phyloP scores from a whole-genome alignment of 345 rosid species.

The Eucalyptus pauciflora region DNA sequence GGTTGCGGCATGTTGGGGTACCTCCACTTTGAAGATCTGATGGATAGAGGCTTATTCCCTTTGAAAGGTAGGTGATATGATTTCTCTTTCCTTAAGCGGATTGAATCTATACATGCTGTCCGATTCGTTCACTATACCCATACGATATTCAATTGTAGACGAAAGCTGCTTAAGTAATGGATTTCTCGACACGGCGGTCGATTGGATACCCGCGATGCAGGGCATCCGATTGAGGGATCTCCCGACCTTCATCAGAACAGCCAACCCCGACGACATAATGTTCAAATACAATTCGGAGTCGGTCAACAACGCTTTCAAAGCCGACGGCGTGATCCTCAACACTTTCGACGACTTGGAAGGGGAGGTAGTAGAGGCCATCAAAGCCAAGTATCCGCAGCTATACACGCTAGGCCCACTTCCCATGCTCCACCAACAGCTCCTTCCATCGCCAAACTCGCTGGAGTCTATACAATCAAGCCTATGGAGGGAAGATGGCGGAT shows the following conservation, averaged over 20 bases:
- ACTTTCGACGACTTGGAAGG: constrained; percentile 20
- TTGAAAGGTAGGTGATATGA: constrained; percentile 2
- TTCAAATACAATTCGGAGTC: neutral
- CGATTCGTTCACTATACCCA: neutral
- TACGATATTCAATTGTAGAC: neutral
- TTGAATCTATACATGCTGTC: neutral
- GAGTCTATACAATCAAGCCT: neutral
- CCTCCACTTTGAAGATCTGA: neutral
- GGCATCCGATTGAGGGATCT: constrained; percentile 22
- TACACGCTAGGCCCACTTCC: constrained; percentile 2
- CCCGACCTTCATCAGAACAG: constrained; percentile 22
- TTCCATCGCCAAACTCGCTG: neutral
- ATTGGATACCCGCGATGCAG: constrained; percentile 33
- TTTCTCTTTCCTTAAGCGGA: neutral
- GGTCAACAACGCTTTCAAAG: neutral
- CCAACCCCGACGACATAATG: constrained; percentile 11
- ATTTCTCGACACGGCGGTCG: constrained; percentile 14
- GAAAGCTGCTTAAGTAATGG: constrained; percentile 12
- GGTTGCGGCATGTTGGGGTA: neutral
- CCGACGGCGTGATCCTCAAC: constrained; percentile 15
- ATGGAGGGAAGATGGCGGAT: constrained; percentile 1
- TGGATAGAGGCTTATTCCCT: constrained; percentile 8
- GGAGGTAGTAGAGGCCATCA: constrained; percentile 2
- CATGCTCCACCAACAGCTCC: neutral
- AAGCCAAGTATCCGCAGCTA: neutral